Percentiles rank a stretch among this genome's conserved stretches.
Conservation (phyloP, 1,284 basidiomycete genomes). For the Somion occarium region DNA sequence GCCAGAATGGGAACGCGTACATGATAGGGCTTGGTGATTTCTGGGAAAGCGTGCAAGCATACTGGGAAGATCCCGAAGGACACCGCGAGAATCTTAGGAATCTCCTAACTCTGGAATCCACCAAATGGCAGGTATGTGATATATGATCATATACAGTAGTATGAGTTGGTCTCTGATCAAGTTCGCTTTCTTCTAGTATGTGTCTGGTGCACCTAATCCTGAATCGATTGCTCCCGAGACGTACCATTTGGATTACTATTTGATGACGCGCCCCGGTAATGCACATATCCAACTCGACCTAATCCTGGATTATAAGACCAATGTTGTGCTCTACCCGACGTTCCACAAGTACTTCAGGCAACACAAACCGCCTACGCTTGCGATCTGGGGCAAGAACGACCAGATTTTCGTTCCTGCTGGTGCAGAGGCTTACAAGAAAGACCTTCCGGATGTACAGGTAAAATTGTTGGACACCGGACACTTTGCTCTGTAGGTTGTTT, state of each 20-base stretch:
- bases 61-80: slow-evolving; percentile 31
- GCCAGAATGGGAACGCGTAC: slow-evolving; percentile 48
- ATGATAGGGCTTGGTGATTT: slow-evolving; percentile 38
- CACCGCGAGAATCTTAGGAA: slow-evolving; percentile 21
- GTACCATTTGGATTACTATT: slow-evolving; percentile 37
- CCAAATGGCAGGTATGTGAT: slow-evolving; percentile 33
- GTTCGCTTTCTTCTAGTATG: slow-evolving; percentile 32
- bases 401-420: slow-evolving; percentile 38
- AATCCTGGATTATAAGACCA: slow-evolving; percentile 40
- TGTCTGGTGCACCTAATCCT: slow-evolving; percentile 30
- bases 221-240: slow-evolving; percentile 32
- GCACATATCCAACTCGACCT: slow-evolving; percentile 37
- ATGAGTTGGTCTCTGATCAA: too few species aligned
- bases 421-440: slow-evolving; percentile 39
- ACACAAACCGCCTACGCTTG: slow-evolving; percentile 36
- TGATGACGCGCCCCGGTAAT: slow-evolving; percentile 34
- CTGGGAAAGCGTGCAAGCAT: slow-evolving; percentile 33
- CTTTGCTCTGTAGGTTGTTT: slow-evolving; percentile 30
- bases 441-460: slow-evolving; percentile 34
- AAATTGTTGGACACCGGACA: slow-evolving; percentile 41
- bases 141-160: too few species aligned
- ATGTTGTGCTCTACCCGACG: slow-evolving; percentile 37
- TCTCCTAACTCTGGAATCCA: slow-evolving; percentile 25
- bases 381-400: slow-evolving; percentile 46
- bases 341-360: slow-evolving; percentile 41